Percentiles rank a stretch among this genome's conserved stretches.
These are phyloP conservation scores for Ceratocystiopsis sp. DNA, from an alignment of 2,329 filamentous ascomycete species.

Conservation along the genomic window DNA sequence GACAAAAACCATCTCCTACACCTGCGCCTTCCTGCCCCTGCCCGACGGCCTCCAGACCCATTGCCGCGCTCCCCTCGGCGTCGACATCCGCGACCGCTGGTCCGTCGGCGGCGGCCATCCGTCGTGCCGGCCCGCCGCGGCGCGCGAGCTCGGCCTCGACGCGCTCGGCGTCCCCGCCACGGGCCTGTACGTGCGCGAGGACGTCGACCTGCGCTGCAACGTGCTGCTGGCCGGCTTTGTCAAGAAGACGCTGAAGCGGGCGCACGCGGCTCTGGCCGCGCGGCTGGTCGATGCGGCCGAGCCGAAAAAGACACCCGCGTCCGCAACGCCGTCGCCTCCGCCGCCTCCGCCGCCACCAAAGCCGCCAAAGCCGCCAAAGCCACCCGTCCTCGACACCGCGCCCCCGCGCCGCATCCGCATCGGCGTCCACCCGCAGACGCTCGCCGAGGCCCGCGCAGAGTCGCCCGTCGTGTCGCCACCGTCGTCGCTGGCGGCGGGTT, in stretches of 20 bases:
- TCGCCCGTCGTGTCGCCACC: no score
- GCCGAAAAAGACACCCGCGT: no score
- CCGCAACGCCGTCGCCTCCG: no score
- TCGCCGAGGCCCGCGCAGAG: no score
- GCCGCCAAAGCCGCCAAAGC: no score
- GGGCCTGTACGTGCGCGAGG: slow-evolving; percentile 70
- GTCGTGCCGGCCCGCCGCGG: slow-evolving; percentile 28
- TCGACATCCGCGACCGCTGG: slow-evolving; percentile 69
- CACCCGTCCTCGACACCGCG: no score
- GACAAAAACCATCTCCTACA: slow-evolving; percentile 48
- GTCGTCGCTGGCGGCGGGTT: no score
- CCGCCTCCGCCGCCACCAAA: no score
- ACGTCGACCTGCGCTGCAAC: slow-evolving; percentile 70
- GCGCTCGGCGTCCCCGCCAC: slow-evolving; percentile 40
- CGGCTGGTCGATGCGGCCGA: no score
- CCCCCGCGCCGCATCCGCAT: no score
- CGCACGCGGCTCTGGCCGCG: slow-evolving; percentile 41
- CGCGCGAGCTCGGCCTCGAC: slow-evolving; percentile 44
- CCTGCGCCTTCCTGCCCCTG: slow-evolving; percentile 63
- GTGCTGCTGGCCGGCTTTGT: slow-evolving; percentile 60
- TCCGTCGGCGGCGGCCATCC: slow-evolving; percentile 56
- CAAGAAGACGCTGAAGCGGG: slow-evolving; percentile 64
- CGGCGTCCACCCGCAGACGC: no score
- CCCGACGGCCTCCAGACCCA: slow-evolving; percentile 63
- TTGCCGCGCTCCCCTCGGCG: slow-evolving; percentile 63